Conservation (phyloP, 2,329 filamentous ascomycete genomes). For the Chrysoporthe cubensis region DNA sequence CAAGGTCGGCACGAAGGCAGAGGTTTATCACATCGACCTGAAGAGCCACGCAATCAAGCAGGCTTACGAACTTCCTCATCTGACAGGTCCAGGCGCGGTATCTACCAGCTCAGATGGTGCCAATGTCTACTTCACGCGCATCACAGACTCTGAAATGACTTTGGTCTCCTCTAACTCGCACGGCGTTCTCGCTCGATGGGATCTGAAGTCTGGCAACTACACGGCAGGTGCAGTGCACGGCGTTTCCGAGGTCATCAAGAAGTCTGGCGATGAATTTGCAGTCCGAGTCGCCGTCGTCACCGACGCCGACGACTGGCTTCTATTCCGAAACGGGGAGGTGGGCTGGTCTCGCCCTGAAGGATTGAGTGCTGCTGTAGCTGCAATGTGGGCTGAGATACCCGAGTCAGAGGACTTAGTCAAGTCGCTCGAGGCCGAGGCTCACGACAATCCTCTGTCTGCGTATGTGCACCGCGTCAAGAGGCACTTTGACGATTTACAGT, state of each 20-base stretch:
- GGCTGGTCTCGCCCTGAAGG: constrained; percentile 85
- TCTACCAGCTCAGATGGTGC: constrained; percentile 76
- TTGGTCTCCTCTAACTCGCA: constrained; percentile 79
- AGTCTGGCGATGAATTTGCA: constrained; percentile 69
- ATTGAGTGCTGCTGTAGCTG: constrained; percentile 77
- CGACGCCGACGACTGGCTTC: constrained; percentile 74
- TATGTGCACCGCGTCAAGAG: constrained; percentile 86
- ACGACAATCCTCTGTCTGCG: constrained; percentile 78
- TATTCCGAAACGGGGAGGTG: constrained; percentile 80
- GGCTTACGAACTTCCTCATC: constrained; percentile 76
- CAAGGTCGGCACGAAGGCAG: constrained; percentile 72
- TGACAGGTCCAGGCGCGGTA: constrained; percentile 74
- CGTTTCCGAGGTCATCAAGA: constrained; percentile 81
- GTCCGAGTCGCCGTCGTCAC: constrained; percentile 75
- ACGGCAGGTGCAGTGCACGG: constrained; percentile 63
- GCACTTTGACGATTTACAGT: constrained; percentile 76
- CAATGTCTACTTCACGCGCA: constrained; percentile 86
- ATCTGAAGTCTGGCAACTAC: constrained; percentile 51
- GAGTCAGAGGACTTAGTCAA: constrained; percentile 75
- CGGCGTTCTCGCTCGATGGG: constrained; percentile 76
- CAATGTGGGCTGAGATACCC: constrained; percentile 78
- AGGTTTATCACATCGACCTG: constrained; percentile 82
- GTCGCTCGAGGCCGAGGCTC: constrained; percentile 83
- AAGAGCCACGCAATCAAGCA: constrained; percentile 71
- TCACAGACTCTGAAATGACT: constrained; percentile 74